Base-by-base conservation (phyloP, 257 asterid species). In the Scutellaria minor region DNA sequence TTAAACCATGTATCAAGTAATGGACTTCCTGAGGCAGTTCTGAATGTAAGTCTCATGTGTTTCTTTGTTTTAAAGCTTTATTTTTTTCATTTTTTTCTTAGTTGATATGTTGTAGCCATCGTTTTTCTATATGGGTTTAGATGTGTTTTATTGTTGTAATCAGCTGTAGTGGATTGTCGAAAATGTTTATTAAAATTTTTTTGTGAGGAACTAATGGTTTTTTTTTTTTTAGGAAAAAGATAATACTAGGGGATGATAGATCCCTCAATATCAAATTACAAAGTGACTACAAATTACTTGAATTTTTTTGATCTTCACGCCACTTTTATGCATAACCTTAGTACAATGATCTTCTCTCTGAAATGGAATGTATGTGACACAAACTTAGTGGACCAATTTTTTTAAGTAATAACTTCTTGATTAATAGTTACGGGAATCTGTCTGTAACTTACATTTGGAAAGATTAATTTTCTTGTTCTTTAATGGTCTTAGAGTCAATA, bases 21-120 rank as follows among this genome's bases (percentile, higher is more conserved):
- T 40, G 78, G 78, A 73, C 76, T 5, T 66, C 79, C 71, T 22
- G 87, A 76, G 64, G 73, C 83, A 46, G 72, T 50, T 71, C 72
- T 73, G 12, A 62, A 77, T 76, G 95, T 90, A 81, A 75, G 92
- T 65, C 77, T 63, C 48, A 11, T 42, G 73, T 66, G 20, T 68
- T 72, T 24, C 40, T 22, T 67, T 37, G 39, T 45, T 46, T 51
- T 57, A 5, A 56, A 70, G 20, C 24, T 63, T 55, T 13, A 20
- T 53, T 18, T n/a, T 18, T 63, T 62, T 53, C 69, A 39, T 22
- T 45, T 62, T 18, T 57, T 18, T 15, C 22, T 8, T 45, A 27
- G 53, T 55, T 7, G 12, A 11, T 24, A 55, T 60, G 22, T 9
- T 72, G 22, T 41, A 22, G 24, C 42, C 5, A 9, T 47, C 22